Conservation (phyloP, 1,139 yeast species). For the Scheffersomyces quercinus region DNA sequence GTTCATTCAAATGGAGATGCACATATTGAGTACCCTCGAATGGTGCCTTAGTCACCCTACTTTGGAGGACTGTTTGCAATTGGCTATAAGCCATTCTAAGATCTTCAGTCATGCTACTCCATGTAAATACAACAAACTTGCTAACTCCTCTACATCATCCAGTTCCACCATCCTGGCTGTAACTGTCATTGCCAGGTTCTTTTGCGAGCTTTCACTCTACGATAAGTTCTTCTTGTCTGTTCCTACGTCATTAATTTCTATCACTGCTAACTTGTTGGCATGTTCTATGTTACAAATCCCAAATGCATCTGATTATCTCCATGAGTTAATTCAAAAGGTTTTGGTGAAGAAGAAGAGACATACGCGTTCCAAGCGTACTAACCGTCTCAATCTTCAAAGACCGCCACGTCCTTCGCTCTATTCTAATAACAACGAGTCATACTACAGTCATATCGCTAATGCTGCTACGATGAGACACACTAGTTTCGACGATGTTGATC, state of each 20-base stretch:
- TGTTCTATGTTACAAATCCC: slow-evolving; percentile 60
- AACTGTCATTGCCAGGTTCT: slow-evolving; percentile 60
- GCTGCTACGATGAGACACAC: slow-evolving; percentile 5
- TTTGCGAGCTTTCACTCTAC: slow-evolving; percentile 77
- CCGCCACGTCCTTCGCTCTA: slow-evolving; percentile 5
- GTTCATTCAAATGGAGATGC: slow-evolving; percentile 95
- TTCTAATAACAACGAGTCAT: slow-evolving; percentile 9
- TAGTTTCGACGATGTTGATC: slow-evolving; percentile 8
- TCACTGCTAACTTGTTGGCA: slow-evolving; percentile 71
- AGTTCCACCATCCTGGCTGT: slow-evolving; percentile 47
- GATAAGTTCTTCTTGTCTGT: slow-evolving; percentile 65
- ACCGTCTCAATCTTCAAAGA: slow-evolving; percentile 1
- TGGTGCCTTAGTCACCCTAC: slow-evolving; percentile 75
- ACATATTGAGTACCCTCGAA: slow-evolving; percentile 77
- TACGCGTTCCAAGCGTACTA: slow-evolving; percentile 5
- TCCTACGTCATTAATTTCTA: slow-evolving; percentile 64
- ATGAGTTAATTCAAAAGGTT: slow-evolving; percentile 21
- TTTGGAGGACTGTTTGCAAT: slow-evolving; percentile 61
- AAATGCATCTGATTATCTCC: slow-evolving; percentile 32
- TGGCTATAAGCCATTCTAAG: slow-evolving; percentile 43
- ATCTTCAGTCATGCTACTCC: slow-evolving; percentile 28
- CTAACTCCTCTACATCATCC: slow-evolving; percentile 4
- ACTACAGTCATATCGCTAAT: slow-evolving; percentile 9
- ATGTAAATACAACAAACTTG: slow-evolving; percentile 27
- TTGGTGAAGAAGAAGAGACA: slow-evolving; percentile 6